Conservation (phyloP, 805 yeast species). For the Pichia manshurica region DNA sequence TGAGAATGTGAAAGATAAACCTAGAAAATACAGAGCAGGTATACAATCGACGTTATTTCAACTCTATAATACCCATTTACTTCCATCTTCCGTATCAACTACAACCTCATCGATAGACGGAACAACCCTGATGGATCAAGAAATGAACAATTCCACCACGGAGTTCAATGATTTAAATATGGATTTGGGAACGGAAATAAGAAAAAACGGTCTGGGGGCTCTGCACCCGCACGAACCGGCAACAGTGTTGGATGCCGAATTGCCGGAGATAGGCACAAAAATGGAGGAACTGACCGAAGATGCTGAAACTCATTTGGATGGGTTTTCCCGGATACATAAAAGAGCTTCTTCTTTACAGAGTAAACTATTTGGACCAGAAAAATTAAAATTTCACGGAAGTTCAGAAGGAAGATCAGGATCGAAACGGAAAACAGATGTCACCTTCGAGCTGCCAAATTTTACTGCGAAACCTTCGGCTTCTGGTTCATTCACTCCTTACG, state of each 20-base stretch:
- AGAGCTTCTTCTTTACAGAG: constrained; percentile 7
- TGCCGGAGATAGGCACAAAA: constrained; percentile 5
- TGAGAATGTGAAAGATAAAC: constrained; percentile 38
- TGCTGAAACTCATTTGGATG: constrained; percentile 3
- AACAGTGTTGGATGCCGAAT: neutral
- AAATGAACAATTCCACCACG: neutral
- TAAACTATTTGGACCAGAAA: neutral
- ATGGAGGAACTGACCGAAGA: constrained; percentile 1
- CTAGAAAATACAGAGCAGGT: constrained; percentile 72
- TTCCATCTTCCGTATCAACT: constrained; percentile 24
- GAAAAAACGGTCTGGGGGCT: constrained; percentile 1
- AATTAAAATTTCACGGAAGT: neutral
- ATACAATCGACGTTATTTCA: constrained; percentile 73
- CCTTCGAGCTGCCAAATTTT: constrained; percentile 14
- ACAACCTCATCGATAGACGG: neutral
- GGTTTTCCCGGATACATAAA: constrained; percentile 3
- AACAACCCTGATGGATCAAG: neutral
- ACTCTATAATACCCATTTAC: constrained; percentile 45
- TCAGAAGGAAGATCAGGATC: neutral
- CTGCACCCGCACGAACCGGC: neutral
- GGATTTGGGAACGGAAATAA: constrained; percentile 7
- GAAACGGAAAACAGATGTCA: constrained; percentile 3
- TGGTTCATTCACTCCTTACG: neutral
- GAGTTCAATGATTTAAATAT: constrained; percentile 5
- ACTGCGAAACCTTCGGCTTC: constrained; percentile 5